Evolutionary conservation across 78 protist genomes (phyloP), one percentile per base, ranked within the genome.

Genomic region (Ministeria vibrans): DNA sequence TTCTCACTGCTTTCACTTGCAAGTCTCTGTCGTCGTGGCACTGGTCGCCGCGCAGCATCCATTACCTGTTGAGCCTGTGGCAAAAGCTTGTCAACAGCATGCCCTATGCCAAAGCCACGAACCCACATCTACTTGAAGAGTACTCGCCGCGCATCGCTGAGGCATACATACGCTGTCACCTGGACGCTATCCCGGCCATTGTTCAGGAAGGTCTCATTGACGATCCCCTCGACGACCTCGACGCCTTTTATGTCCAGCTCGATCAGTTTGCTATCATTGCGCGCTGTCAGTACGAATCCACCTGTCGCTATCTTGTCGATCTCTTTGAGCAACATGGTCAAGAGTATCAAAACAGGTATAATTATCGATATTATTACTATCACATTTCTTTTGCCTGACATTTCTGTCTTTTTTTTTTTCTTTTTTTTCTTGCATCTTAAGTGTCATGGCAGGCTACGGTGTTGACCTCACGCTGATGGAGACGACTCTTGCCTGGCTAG

Each of bases 31-130:
- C 9, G 51, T 36, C 44, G 53, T 85, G 84, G 85, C 64, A 69
- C 61, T 55, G 81, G 79, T 32, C 83, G 38, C 23, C 80, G 6
- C 55, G 62, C 88, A 69, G 78, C 7, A 28, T 74, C 18, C 72
- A 79, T 72, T 85, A 78, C 78, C 84, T 85, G 30, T 81, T 85
- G 25, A 32, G 66, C 38, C 63, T 85, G n/a, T 85, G 83, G 83
- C n/a, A 69, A 22, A 28, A 79, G 34, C 72, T 85, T 39, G 82
- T 80, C 42, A 43, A 75, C 11, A n/a, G 85, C n/a, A 28, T 68
- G 72, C 84, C 80, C 32, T 74, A 80, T 66, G 62, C 44, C 23
- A 44, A 43, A n/a, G 39, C 55, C 73, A 43, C 73, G 27, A 23
- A 4, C 25, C 84, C 88, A 0, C 38, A 84, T 15, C 38, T 28